These are phyloP conservation scores for Dactylorhiza incarnata DNA, from an alignment of 106 monocot genomes.

Conservation along the genomic window DNA sequence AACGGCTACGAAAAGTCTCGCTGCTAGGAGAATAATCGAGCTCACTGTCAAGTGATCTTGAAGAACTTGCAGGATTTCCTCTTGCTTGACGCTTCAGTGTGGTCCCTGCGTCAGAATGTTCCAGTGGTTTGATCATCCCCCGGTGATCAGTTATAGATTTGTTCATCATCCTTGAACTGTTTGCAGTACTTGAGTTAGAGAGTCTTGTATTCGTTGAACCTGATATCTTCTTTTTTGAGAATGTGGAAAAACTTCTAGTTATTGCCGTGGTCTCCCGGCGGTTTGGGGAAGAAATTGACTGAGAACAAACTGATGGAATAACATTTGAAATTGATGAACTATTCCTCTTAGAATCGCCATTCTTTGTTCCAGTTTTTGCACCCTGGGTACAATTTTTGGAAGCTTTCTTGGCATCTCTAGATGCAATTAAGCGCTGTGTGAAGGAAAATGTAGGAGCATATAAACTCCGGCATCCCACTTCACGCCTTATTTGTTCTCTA, in stretches of 20 bases:
- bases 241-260: background rate
- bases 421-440: constrained; percentile 2
- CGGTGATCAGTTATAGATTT: background rate
- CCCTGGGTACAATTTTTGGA: background rate
- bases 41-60: background rate
- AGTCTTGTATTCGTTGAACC: background rate
- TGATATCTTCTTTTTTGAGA: background rate
- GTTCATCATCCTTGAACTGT: background rate
- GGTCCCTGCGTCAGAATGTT: background rate
- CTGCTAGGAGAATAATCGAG: background rate
- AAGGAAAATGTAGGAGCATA: constrained; percentile 6
- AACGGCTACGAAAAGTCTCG: background rate
- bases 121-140: background rate
- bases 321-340: constrained; percentile 3
- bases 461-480: background rate
- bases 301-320: constrained; percentile 3
- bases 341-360: background rate
- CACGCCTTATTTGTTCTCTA: background rate
- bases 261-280: background rate
- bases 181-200: background rate
- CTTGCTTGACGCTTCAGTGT: background rate
- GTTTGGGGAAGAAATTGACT: background rate
- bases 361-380: background rate
- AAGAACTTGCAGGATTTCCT: constrained; percentile 1
- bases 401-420: background rate